Percentiles rank a stretch among this genome's conserved stretches.
phyloP scores from a whole-genome alignment of 192 early-diverging fungal genomes.

The Coemansia sp. region DNA sequence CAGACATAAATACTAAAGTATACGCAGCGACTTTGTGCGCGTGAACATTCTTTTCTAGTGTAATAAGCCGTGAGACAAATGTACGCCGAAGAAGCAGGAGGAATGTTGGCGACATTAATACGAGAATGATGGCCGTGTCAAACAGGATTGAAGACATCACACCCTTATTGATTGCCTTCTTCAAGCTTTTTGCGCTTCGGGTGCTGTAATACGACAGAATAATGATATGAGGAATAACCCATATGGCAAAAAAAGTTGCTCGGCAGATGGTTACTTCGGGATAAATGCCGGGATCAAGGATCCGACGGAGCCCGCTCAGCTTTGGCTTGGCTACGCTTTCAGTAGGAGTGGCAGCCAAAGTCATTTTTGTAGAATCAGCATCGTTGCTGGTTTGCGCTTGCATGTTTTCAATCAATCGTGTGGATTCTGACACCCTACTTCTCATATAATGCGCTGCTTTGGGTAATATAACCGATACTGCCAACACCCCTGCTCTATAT shows the following conservation, averaged over 20 bases:
- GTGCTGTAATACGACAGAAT: slow-evolving; percentile 21
- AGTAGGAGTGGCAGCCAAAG: neutral
- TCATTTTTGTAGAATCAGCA: neutral
- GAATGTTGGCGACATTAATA: slow-evolving; percentile 81
- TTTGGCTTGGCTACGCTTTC: neutral
- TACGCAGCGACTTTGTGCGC: slow-evolving; percentile 75
- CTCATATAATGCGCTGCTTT: neutral
- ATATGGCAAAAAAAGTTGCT: slow-evolving; percentile 31
- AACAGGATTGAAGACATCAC: slow-evolving; percentile 42
- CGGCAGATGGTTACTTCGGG: slow-evolving; percentile 50
- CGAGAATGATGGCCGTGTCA: slow-evolving; percentile 68
- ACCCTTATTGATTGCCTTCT: slow-evolving; percentile 24
- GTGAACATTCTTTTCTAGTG: slow-evolving; percentile 71
- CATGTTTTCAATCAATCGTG: neutral
- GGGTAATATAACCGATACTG: neutral
- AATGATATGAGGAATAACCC: slow-evolving; percentile 42
- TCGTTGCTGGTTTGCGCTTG: neutral
- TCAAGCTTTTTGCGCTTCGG: neutral
- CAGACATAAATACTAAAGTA: slow-evolving; percentile 63
- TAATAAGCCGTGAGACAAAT: slow-evolving; percentile 61
- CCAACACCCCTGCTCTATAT: no score
- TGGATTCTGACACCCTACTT: neutral
- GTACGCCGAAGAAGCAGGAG: slow-evolving; percentile 58
- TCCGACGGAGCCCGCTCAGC: neutral
- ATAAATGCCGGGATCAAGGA: slow-evolving; percentile 24